These are phyloP conservation scores for Aspergillus nomiae DNA, from an alignment of 2,329 filamentous ascomycete species.

Conservation along the genomic window DNA sequence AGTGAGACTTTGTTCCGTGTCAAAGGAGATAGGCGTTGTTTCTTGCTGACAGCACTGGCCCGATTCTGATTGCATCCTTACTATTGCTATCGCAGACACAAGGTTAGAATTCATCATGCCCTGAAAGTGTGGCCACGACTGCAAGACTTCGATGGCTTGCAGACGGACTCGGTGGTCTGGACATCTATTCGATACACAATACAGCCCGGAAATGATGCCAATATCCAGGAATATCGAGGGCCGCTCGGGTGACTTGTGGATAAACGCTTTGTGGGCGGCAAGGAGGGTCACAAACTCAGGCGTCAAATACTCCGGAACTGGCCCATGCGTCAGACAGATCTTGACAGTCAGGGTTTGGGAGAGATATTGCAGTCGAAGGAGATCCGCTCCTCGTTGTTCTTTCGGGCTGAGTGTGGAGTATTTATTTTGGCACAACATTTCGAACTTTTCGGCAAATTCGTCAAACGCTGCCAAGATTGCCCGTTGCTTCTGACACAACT, in stretches of 20 bases:
- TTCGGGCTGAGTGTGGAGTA: not conserved
- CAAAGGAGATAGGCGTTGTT: not conserved
- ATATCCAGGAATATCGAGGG: constrained; percentile 15
- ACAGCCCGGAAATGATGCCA: constrained; percentile 14
- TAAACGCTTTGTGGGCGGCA: constrained; percentile 1
- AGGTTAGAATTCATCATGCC: constrained; percentile 20
- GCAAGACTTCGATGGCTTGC: constrained; percentile 15
- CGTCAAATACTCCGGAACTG: constrained; percentile 1
- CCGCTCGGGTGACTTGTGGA: constrained; percentile 8
- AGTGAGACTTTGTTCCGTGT: not conserved
- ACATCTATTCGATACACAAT: constrained; percentile 13
- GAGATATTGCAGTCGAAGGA: constrained; percentile 10
- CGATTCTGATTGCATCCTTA: constrained; percentile 10
- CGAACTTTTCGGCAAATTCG: not conserved
- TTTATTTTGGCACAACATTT: not conserved
- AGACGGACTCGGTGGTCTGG: constrained; percentile 14
- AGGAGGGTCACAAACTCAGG: constrained; percentile 11
- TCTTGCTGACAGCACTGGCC: not conserved
- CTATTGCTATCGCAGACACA: constrained; percentile 8
- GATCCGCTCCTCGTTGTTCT: constrained; percentile 9
- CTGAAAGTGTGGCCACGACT: constrained; percentile 18
- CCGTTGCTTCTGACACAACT: constrained; percentile 6
- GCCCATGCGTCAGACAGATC: constrained; percentile 13
- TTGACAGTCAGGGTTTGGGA: constrained; percentile 12
- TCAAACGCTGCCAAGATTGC: not conserved